phyloP scores from a whole-genome alignment of 768 basidiomycete species.

The Russula abietina region DNA sequence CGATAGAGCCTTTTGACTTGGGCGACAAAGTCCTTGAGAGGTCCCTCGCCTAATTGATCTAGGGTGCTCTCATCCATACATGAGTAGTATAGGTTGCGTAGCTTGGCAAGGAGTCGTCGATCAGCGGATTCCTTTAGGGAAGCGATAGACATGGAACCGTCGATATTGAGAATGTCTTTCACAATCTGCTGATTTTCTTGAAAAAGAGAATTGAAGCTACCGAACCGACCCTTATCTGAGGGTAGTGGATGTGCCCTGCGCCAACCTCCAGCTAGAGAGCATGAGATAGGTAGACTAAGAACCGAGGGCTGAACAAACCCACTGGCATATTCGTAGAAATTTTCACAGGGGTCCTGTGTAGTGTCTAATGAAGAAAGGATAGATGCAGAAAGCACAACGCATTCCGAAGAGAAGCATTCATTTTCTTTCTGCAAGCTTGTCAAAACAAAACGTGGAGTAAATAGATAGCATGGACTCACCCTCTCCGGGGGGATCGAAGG shows the following conservation, averaged over 20 bases:
- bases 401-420: conserved; percentile 69
- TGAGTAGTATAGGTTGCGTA: conserved; percentile 66
- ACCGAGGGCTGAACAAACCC: conserved; percentile 33
- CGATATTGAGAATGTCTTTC: conserved; percentile 57
- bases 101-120: conserved; percentile 53
- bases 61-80: conserved; percentile 78
- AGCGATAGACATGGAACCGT: conserved; percentile 27
- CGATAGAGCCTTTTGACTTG: conserved; percentile 56
- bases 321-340: conserved; percentile 93
- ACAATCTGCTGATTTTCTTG: conserved; percentile 76
- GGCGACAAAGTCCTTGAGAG: conserved; percentile 61
- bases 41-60: conserved; percentile 64
- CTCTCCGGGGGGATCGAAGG: conserved; percentile 46
- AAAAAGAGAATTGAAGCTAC: conserved; percentile 64
- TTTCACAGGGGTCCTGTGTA: conserved; percentile 86
- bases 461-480: background rate
- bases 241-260: conserved; percentile 76
- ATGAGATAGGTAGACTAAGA: background rate
- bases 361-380: conserved; percentile 78
- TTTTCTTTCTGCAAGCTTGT: conserved; percentile 42
- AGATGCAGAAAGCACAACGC: conserved; percentile 75
- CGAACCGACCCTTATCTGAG: conserved; percentile 70
- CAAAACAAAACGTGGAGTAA: background rate
- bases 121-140: conserved; percentile 38
- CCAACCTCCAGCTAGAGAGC: conserved; percentile 77